Base-by-base conservation (phyloP, 257 asterid species). In the Primulina tabacum region DNA sequence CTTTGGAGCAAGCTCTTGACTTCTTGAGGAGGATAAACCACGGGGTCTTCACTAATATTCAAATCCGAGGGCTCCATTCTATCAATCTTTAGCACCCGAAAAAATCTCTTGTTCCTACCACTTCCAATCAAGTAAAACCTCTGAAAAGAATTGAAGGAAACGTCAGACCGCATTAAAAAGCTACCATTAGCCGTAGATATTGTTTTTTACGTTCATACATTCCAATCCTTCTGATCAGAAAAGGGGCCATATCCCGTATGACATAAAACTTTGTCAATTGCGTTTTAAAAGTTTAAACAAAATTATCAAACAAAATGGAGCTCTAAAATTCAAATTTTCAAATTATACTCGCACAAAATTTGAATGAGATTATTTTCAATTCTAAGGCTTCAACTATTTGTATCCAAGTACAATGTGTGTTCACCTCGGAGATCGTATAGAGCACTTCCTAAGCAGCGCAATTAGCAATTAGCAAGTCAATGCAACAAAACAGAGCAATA, bases 91-190 rank as follows among this genome's bases (percentile, higher is more conserved):
- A 94, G 67, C 74, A 94, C 97, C 76, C 99, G 81, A 72, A 89
- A 94, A 73, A 82, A 84, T 76, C 80, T 83, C 82, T 91, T 88
- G 77, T 89, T 80, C 81, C 89, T 88, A 77, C 92, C 97, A 85
- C 99, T 94, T 72, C 99, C 97, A 77, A 94, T 91, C 83, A 94
- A 80, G 79, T 94, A 94, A 81, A 80, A 91, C 89, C 97, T 88
- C 99, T 94, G 90, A 61, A 61, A 71, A 59, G 33, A 29, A 64
- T 37, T 17, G 55, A 34, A 74, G 28, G 30, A 57, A 67, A 20
- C 1, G 7, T 37, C 59, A 40, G 71, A n/a, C 32, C 14, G 35
- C 56, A 73, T 38, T 18, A 76, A 63, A 65, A 59, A 9, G 55
- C 28, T 64, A 8, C 69, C 66, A 32, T 10, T 7, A 63, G 60